Evolutionary conservation across 2,329 filamentous ascomycete genomes (phyloP), one percentile per base, ranked within the genome.

Genomic region (Phaeoacremonium minimum): DNA sequence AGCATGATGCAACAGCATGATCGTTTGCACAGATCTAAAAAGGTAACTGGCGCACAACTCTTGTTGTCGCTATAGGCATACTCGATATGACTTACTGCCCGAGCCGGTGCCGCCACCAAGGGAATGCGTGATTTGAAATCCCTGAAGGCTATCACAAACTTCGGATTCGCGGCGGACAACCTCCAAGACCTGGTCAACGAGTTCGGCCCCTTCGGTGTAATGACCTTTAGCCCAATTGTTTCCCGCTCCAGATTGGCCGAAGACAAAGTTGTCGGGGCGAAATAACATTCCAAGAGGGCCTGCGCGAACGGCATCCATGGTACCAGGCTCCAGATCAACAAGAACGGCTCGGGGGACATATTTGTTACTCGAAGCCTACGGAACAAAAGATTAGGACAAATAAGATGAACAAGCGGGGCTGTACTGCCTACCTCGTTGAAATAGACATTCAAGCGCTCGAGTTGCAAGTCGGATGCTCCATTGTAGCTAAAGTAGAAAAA

Each of bases 161-260:
- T 98, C 93, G 53, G 93, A 91, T 79, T 98, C 93, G 60, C 93
- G 91, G 65, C 93, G 93, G 63, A 98, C 91, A 51, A 98, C 93
- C 65, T 97, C 93, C 55, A 98, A 83, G 54, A 98, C 93, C 62
- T 96, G 80, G 77, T 98, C 93, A 54, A 98, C 93, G 48, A 97
- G 82, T 77, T 98, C 93, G 55, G 93, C 93, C 82, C 93, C 93
- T 77, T 98, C 93, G 50, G 93, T 98, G 82, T 98, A 98, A 70
- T 98, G 93, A 75, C 93, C 93, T 85, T 97, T 98, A 71, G 93
- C 93, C 93, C 93, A 98, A 83, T 97, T 97, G 88, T 98, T 98
- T 74, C 93, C 93, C 67, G 93, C 93, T 80, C 93, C 91, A 57
- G 93, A 97, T 77, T 97, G 93, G 58, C 93, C 93, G 70, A 97